Base-by-base conservation (phyloP, 345 rosid genomes). In the Linum trigynum region DNA sequence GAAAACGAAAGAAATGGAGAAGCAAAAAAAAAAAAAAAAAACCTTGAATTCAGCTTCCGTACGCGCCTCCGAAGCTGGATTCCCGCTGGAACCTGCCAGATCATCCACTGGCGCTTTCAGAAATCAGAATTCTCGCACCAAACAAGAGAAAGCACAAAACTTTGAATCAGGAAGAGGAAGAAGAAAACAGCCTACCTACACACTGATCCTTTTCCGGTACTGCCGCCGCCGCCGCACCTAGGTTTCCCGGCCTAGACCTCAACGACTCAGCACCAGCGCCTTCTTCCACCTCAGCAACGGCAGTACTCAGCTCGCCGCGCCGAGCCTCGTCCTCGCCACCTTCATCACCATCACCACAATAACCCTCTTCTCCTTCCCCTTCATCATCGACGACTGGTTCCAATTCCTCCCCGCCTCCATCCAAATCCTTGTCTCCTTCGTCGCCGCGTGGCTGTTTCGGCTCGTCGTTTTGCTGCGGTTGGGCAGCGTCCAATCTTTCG, bases 51-150 rank as follows among this genome's bases (percentile, higher is more conserved):
- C 65, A 67, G 70, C 71, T 69, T 70, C 66, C 66, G 64, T 73
- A 12, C 48, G 70, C 40, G 77, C 66, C 66, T 72, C 76, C 77
- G 63, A 60, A 10, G 65, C 51, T 7, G 77, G 75, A 75, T 71
- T 77, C 72, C 58, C 81, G 62, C 63, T 75, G 67, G 65, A 75
- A 69, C 75, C 92, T 87, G 71, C 67, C 59, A 78, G 74, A 78
- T 74, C 69, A 78, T 35, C 57, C 60, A 55, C 39, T 12, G 32
- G 6, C 62, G 48, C 61, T 57, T 38, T 14, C 36, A 23, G 65
- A 67, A 70, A 40, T 15, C 7, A 51, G 38, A 23, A 23, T 17
- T 57, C 61, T 37, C 8, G 32, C 35, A 32, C 16, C 41, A n/a
- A 7, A 59, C 41, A 65, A 65, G 2, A 62, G 35, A 53, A 64